Evolutionary conservation across 176 grass and related monocot species (phyloP).

Genomic region (Cenchrus fungigraminus): DNA sequence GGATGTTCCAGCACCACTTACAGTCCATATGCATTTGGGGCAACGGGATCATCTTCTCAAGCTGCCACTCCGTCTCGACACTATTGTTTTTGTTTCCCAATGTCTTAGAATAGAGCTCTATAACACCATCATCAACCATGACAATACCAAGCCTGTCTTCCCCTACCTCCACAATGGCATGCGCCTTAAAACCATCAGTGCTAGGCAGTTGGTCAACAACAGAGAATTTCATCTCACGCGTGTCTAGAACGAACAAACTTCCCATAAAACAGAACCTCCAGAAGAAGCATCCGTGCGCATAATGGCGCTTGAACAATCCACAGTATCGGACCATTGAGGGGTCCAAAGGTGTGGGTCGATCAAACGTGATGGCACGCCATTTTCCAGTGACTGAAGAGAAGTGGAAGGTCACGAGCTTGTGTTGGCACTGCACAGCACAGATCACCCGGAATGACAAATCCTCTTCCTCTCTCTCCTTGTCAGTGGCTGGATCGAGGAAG

Average conservation of each 20-base stretch:
- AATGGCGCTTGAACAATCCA: not conserved
- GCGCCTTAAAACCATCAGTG: too few relatives aligned
- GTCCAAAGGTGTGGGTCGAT: not conserved
- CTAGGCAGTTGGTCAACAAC: not conserved
- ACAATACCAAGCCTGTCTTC: not conserved
- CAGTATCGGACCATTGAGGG: rapidly evolving
- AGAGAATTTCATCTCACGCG: constrained; percentile 7
- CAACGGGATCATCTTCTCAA: not conserved
- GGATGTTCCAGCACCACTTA: not conserved
- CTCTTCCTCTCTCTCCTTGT: not conserved
- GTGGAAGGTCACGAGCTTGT: constrained; percentile 21
- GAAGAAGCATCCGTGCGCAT: not conserved
- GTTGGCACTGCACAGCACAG: not conserved
- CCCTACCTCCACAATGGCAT: not conserved
- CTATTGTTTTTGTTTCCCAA: not conserved
- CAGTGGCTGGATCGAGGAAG: constrained; percentile 24
- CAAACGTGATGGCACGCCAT: not conserved
- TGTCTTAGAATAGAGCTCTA: not conserved
- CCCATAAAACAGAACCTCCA: not conserved
- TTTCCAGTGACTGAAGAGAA: constrained; percentile 23
- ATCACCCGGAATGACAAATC: constrained; percentile 29
- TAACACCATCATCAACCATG: not conserved
- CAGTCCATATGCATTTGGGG: not conserved
- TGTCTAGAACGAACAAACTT: not conserved
- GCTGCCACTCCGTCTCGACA: not conserved